Conservation (phyloP, 345 rosid species). For the Hibiscus syriacus region DNA sequence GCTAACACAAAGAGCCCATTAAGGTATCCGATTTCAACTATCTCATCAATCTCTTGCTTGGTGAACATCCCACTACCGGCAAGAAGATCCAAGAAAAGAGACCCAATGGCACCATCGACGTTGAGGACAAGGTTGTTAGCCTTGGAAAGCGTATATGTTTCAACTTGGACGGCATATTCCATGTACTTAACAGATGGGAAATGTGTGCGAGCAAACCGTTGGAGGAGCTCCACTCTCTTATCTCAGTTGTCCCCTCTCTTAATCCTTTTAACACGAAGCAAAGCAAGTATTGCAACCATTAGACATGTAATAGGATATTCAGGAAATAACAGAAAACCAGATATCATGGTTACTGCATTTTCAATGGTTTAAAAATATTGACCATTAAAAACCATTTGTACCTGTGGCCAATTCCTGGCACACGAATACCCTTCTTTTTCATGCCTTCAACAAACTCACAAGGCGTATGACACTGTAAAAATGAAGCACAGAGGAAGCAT, state of each 20-base stretch:
- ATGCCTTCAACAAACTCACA: slow-evolving; percentile 88
- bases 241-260: too few relatives aligned
- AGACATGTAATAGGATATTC: not conserved
- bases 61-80: slow-evolving; percentile 89
- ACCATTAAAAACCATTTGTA: slow-evolving; percentile 15
- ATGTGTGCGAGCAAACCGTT: slow-evolving; percentile 67
- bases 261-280: slow-evolving; percentile 40
- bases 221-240: slow-evolving; percentile 87
- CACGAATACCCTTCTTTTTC: slow-evolving; percentile 98
- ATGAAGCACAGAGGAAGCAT: slow-evolving; percentile 4
- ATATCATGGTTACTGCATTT: not conserved
- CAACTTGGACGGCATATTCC: too few relatives aligned
- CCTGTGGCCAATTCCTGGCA: slow-evolving; percentile 99
- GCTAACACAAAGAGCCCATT: slow-evolving; percentile 89
- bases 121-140: slow-evolving; percentile 79
- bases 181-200: slow-evolving; percentile 91
- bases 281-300: not conserved
- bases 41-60: slow-evolving; percentile 90
- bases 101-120: slow-evolving; percentile 85
- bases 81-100: slow-evolving; percentile 93
- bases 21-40: slow-evolving; percentile 77
- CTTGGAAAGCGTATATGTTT: too few relatives aligned
- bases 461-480: slow-evolving; percentile 61
- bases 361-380: not conserved
- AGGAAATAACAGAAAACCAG: not conserved